Evolutionary conservation across 2,329 filamentous ascomycete species (phyloP).

Genomic region (Ceratocystis diversiconidia): DNA sequence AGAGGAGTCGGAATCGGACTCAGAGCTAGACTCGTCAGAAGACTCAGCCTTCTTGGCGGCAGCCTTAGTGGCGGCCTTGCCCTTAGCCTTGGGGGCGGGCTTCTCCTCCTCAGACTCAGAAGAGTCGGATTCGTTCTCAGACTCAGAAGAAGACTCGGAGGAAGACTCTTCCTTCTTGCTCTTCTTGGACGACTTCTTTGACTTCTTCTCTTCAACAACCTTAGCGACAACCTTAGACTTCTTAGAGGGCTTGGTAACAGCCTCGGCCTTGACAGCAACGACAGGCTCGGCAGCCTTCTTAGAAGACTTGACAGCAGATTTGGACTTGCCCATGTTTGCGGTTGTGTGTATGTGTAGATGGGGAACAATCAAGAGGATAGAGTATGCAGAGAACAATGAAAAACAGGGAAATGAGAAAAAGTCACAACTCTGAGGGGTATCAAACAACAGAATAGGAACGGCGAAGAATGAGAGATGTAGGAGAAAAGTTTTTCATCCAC

Average conservation of each 20-base stretch:
- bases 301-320: constrained; percentile 40
- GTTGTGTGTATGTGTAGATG: constrained; percentile 20
- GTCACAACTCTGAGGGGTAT: constrained; percentile 16
- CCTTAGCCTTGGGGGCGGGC: constrained; percentile 11
- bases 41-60: constrained; percentile 26
- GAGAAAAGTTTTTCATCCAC: constrained; percentile 11
- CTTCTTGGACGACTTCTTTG: constrained; percentile 28
- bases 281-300: constrained; percentile 37
- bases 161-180: constrained; percentile 31
- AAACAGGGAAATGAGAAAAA: constrained; percentile 11
- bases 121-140: constrained; percentile 28
- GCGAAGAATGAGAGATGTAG: constrained; percentile 9
- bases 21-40: constrained; percentile 24
- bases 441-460: constrained; percentile 18
- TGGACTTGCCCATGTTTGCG: constrained; percentile 50
- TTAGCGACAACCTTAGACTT: constrained; percentile 50
- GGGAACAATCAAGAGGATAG: constrained; percentile 17
- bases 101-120: constrained; percentile 27
- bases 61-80: constrained; percentile 1
- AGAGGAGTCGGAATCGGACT: constrained; percentile 27
- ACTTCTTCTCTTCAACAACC: constrained; percentile 28
- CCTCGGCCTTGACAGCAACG: constrained; percentile 28
- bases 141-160: constrained; percentile 24
- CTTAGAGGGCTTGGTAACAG: constrained; percentile 48
- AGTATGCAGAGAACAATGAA: constrained; percentile 11